A percentile compares a stretch with the other conserved stretches of the same genome.
phyloP scores from a whole-genome alignment of 257 asterid species.

The Solanum microdontum region DNA sequence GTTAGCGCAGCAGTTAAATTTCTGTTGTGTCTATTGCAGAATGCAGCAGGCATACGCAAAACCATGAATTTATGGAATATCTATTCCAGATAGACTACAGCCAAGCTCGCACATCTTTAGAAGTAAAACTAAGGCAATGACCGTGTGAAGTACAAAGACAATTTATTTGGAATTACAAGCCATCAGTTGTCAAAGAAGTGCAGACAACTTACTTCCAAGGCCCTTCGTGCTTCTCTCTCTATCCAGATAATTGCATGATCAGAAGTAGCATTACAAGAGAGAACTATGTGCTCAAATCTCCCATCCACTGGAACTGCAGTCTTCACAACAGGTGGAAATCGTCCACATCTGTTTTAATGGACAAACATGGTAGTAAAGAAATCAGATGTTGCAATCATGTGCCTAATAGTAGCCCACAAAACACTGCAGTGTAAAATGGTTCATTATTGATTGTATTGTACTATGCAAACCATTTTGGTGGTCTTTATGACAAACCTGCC shows the following conservation, averaged over 20 bases:
- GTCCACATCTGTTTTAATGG: conserved; percentile 39
- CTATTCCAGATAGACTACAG: background rate
- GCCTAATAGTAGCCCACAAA: background rate
- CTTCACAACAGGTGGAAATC: conserved; percentile 70
- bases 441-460: background rate
- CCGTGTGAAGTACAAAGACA: background rate
- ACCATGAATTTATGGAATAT: background rate
- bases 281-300: conserved; percentile 86
- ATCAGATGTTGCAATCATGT: background rate
- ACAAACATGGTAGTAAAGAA: background rate
- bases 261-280: conserved; percentile 81
- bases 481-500: background rate
- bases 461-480: background rate
- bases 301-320: conserved; percentile 92
- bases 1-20: background rate
- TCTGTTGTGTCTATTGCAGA: background rate
- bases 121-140: background rate
- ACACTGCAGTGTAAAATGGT: background rate
- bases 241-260: conserved; percentile 86
- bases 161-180: background rate
- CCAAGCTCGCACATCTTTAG: background rate
- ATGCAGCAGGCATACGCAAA: background rate
- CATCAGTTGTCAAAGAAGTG: background rate
- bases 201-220: conserved; percentile 49
- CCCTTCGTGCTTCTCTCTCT: conserved; percentile 63